A percentile compares a stretch with the other conserved stretches of the same genome.
Evolutionary conservation across 2,329 filamentous ascomycete genomes (phyloP).

Genomic region (Hawksworthiomyces lignivorus): DNA sequence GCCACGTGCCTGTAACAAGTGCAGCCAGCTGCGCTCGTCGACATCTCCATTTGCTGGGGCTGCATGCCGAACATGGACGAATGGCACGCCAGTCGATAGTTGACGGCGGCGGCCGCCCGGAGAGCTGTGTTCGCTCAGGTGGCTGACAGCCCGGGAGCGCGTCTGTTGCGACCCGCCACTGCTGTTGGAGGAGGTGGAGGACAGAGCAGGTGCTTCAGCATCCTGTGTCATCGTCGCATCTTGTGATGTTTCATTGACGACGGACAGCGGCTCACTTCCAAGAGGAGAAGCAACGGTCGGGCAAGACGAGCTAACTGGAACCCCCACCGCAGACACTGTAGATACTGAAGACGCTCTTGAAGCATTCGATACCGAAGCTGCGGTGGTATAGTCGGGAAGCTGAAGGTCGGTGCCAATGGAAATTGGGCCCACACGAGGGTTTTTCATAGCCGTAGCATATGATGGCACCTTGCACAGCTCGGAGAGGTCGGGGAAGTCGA

Average conservation of each 20-base stretch:
- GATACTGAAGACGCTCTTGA: conserved; percentile 36
- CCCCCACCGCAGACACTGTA: not conserved
- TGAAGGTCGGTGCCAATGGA: conserved; percentile 35
- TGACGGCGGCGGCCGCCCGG: conserved; percentile 13
- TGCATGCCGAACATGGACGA: conserved; percentile 15
- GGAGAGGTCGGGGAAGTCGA: conserved; percentile 51
- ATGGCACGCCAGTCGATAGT: conserved; percentile 17
- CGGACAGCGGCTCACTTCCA: conserved; percentile 18
- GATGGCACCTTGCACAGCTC: conserved; percentile 68
- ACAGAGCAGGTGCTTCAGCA: too few species aligned
- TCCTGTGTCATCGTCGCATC: too few species aligned
- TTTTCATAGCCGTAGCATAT: conserved; percentile 65
- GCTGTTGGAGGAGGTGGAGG: too few species aligned
- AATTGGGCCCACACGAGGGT: conserved; percentile 46
- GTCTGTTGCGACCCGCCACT: conserved; percentile 2
- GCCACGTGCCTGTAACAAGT: conserved; percentile 29
- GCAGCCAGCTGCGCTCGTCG: conserved; percentile 26
- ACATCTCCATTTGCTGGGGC: conserved; percentile 19
- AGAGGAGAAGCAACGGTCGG: not conserved
- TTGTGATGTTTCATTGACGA: conserved; percentile 22
- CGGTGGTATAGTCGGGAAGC: conserved; percentile 62
- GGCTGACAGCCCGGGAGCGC: not conserved
- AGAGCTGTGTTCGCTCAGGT: not conserved
- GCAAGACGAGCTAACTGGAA: not conserved
- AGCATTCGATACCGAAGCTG: conserved; percentile 34